phyloP scores from a whole-genome alignment of 2,329 filamentous ascomycete genomes.

The Penicillium sp. region DNA sequence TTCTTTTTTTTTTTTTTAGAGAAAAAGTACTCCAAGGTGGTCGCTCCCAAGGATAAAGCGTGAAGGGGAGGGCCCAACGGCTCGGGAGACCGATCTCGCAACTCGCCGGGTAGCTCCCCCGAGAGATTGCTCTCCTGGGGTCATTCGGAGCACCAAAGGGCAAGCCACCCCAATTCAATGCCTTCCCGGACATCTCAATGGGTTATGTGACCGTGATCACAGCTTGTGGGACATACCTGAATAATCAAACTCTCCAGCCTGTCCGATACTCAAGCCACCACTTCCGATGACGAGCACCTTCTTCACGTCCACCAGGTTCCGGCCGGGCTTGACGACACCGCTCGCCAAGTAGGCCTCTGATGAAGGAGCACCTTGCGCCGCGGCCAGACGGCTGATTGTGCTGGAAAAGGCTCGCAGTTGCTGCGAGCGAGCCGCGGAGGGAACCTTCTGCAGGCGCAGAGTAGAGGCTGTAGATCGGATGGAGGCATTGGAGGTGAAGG shows the following conservation, averaged over 20 bases:
- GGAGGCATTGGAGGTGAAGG: constrained; percentile 34
- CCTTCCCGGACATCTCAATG: too few species aligned
- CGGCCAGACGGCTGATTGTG: constrained; percentile 34
- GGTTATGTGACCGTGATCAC: too few species aligned
- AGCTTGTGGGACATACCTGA: constrained; percentile 61
- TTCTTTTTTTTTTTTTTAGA: too few species aligned
- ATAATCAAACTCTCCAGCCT: constrained; percentile 98
- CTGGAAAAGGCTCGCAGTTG: constrained; percentile 41
- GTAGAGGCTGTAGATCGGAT: constrained; percentile 27
- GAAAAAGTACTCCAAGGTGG: too few species aligned
- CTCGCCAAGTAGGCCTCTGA: constrained; percentile 84
- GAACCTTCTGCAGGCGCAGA: constrained; percentile 34
- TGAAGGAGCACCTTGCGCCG: constrained; percentile 65
- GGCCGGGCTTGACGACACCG: constrained; percentile 71
- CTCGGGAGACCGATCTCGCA: too few species aligned
- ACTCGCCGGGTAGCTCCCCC: constrained; percentile 5
- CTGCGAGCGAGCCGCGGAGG: constrained; percentile 35
- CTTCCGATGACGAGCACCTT: constrained; percentile 96
- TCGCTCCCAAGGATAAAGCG: too few species aligned
- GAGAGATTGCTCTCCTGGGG: neutral
- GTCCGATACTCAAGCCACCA: constrained; percentile 92
- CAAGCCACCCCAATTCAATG: neutral
- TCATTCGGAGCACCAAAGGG: neutral
- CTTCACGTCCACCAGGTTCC: constrained; percentile 79
- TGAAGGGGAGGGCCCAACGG: too few species aligned